phyloP scores from a whole-genome alignment of 306 rosid genomes.

The Citrullus mucosospermus region DNA sequence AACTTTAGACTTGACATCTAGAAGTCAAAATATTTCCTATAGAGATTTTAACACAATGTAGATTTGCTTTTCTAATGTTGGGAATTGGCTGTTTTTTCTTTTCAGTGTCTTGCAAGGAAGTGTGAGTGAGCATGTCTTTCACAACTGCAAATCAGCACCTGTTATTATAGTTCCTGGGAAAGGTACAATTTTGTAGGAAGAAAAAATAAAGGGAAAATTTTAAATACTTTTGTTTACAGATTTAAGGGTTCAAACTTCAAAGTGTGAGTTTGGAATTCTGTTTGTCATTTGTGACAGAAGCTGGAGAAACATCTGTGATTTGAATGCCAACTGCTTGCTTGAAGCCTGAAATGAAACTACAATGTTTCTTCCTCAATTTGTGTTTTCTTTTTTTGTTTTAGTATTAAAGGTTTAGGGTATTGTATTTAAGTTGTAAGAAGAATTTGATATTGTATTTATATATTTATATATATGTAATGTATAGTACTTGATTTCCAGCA shows the following conservation, averaged over 20 bases:
- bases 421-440: background rate
- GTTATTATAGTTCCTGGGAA: conserved; percentile 71
- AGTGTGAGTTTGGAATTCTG: background rate
- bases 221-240: background rate
- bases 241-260: background rate
- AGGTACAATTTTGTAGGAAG: conserved; percentile 24
- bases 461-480: too few relatives aligned
- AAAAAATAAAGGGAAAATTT: background rate
- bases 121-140: conserved; percentile 69
- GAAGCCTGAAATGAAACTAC: background rate
- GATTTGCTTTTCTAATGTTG: background rate
- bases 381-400: background rate
- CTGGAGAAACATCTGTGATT: conserved; percentile 48
- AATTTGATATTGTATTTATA: too few relatives aligned
- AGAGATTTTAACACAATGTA: background rate
- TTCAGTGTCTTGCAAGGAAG: conserved; percentile 79
- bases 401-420: background rate
- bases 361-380: background rate
- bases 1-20: background rate
- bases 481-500: too few relatives aligned
- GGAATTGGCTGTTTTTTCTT: background rate
- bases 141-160: conserved; percentile 73
- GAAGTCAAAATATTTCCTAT: background rate
- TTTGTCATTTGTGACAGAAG: conserved; percentile 24
- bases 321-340: background rate